A percentile compares a stretch with the other conserved stretches of the same genome.
Evolutionary conservation across 139 green algal genomes (phyloP).

Genomic region (Micractinium conductrix): DNA sequence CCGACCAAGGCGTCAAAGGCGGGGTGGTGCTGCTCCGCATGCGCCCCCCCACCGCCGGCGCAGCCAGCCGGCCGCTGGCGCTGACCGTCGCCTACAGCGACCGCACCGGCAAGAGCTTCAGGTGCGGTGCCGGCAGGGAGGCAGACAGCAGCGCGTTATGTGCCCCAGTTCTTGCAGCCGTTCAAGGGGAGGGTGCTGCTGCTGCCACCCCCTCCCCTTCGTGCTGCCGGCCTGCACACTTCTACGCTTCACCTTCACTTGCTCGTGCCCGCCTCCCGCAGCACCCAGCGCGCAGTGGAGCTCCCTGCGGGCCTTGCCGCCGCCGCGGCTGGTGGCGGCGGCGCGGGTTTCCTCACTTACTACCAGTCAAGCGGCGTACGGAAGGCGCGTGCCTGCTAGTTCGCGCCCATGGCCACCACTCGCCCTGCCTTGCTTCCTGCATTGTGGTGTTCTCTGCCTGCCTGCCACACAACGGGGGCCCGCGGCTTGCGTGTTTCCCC

Average conservation of each 20-base stretch:
- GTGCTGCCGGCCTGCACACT: no score
- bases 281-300: not conserved
- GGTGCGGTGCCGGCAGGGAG: not conserved
- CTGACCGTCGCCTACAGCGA: slow-evolving; percentile 35
- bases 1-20: slow-evolving; percentile 46
- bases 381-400: no score
- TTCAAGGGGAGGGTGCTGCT: no score
- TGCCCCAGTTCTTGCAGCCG: no score
- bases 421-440: no score
- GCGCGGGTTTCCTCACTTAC: not conserved
- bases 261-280: not conserved
- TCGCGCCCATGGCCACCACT: no score
- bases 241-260: no score
- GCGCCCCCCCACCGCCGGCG: not conserved
- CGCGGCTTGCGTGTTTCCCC: no score
- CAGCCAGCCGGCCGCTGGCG: slow-evolving; percentile 15
- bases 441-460: no score
- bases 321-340: not conserved
- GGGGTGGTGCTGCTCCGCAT: slow-evolving; percentile 46
- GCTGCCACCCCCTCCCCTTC: no score
- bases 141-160: no score
- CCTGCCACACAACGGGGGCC: no score
- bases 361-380: slow-evolving; percentile 40
- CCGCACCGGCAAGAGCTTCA: not conserved
- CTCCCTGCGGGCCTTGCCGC: not conserved